Percentiles rank a stretch among this genome's conserved stretches.
These are phyloP conservation scores for Alternaria metachromatica DNA, from an alignment of 2,329 filamentous ascomycete genomes.

Conservation along the genomic window DNA sequence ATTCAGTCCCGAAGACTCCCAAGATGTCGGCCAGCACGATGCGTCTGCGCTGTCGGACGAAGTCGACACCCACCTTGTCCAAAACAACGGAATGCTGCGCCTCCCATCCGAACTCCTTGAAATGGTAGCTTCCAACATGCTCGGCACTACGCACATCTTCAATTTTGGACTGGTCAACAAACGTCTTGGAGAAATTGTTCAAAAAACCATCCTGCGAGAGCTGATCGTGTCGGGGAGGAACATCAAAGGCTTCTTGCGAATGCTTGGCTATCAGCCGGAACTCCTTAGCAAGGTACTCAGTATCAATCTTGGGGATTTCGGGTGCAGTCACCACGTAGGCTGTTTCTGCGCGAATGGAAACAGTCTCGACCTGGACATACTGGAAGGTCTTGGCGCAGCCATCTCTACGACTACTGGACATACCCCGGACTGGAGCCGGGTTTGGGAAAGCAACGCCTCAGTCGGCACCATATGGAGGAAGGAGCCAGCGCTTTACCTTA, in stretches of 20 bases:
- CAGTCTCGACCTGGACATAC: background rate
- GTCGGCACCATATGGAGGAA: slow-evolving; percentile 4
- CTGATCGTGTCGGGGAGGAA: slow-evolving; percentile 12
- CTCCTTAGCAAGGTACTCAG: slow-evolving; percentile 15
- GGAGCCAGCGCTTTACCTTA: slow-evolving; percentile 15
- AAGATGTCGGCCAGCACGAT: background rate
- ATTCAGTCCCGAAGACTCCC: background rate
- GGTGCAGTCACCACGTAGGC: background rate
- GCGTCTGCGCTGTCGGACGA: background rate
- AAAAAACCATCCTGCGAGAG: slow-evolving; percentile 19
- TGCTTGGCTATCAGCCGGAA: slow-evolving; percentile 10
- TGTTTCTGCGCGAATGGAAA: slow-evolving; percentile 1
- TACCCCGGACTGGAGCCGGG: background rate
- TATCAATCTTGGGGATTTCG: slow-evolving; percentile 22
- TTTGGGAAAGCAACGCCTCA: background rate
- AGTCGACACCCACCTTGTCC: background rate
- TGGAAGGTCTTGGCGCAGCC: background rate
- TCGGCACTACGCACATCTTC: background rate
- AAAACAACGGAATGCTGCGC: background rate
- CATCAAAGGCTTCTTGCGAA: slow-evolving; percentile 16
- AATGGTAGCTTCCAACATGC: slow-evolving; percentile 9
- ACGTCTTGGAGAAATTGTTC: slow-evolving; percentile 15
- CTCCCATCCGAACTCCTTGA: slow-evolving; percentile 21
- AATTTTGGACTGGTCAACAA: slow-evolving; percentile 20
- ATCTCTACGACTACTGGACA: slow-evolving; percentile 2